Evolutionary conservation across 1,284 basidiomycete genomes (phyloP).

Genomic region (Schizophyllum amplum): DNA sequence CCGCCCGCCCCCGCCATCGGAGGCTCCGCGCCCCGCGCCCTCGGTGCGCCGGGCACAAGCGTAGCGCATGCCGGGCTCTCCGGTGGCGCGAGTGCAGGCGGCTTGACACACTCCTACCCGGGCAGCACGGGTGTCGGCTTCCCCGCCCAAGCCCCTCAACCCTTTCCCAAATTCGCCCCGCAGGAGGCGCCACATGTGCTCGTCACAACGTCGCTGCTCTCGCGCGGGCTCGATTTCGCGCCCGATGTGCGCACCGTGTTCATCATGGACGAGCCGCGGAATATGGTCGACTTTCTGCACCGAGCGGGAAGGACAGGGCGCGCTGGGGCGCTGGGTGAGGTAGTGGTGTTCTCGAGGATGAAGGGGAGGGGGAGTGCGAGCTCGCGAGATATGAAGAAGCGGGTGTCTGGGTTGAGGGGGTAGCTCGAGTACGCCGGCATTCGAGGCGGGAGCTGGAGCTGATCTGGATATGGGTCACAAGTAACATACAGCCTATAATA

Average conservation of each 20-base stretch:
- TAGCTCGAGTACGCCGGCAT: background rate
- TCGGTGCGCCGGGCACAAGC: background rate
- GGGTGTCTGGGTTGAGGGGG: slow-evolving; percentile 31
- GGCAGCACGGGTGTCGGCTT: background rate
- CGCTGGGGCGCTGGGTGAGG: slow-evolving; percentile 56
- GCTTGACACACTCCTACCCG: background rate
- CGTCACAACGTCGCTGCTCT: slow-evolving; percentile 84
- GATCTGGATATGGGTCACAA: too few relatives aligned
- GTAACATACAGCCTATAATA: too few relatives aligned
- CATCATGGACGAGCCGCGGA: slow-evolving; percentile 77
- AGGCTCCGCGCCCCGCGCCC: background rate
- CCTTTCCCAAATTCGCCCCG: slow-evolving; percentile 12
- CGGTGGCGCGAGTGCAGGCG: too few relatives aligned
- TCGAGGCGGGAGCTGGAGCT: too few relatives aligned
- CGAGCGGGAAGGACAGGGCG: slow-evolving; percentile 78
- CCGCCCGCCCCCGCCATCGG: slow-evolving; percentile 8
- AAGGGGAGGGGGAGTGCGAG: slow-evolving; percentile 46
- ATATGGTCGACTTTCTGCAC: slow-evolving; percentile 86
- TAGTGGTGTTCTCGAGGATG: slow-evolving; percentile 63
- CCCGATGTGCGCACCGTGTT: slow-evolving; percentile 72
- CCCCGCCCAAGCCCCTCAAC: background rate
- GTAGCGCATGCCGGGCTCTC: background rate
- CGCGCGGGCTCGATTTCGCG: slow-evolving; percentile 85
- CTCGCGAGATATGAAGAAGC: slow-evolving; percentile 40
- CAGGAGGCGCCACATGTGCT: slow-evolving; percentile 54